These are phyloP conservation scores for Zangia roseola DNA, from an alignment of 768 basidiomycete genomes.

Conservation along the genomic window DNA sequence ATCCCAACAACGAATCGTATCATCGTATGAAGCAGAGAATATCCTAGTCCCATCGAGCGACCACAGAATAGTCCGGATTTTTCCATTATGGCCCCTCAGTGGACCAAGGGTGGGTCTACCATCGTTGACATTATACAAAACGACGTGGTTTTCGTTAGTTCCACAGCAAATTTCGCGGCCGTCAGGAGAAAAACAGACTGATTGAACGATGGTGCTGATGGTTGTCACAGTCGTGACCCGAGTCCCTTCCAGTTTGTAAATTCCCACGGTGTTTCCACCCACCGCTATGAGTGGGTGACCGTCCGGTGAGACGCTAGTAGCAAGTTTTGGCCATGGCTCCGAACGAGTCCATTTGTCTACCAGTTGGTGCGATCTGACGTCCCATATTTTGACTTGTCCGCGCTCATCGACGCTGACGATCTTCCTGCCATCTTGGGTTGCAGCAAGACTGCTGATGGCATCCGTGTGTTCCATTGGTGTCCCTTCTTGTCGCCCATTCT, in stretches of 20 bases:
- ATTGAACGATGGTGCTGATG: not conserved
- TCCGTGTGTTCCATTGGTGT: not conserved
- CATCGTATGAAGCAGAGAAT: not conserved
- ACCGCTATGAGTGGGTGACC: slow-evolving; percentile 1
- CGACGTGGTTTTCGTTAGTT: not conserved
- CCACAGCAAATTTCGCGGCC: not conserved
- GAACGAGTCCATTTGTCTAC: not conserved
- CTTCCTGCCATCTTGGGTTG: slow-evolving; percentile 1
- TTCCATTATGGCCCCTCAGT: not conserved
- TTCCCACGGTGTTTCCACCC: not conserved
- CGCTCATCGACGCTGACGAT: not conserved
- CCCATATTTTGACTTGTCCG: not conserved
- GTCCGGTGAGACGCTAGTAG: slow-evolving; percentile 4
- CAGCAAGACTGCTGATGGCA: not conserved
- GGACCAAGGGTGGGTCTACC: not conserved
- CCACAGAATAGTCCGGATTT: not conserved
- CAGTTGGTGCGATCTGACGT: not conserved
- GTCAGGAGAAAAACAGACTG: slow-evolving; percentile 1
- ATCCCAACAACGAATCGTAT: not conserved
- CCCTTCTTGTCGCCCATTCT: no score
- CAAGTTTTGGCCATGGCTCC: rapidly evolving
- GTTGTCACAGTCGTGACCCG: not conserved
- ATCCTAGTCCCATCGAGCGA: slow-evolving; percentile 4
- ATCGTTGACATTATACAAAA: not conserved
- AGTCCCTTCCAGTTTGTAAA: not conserved